A percentile compares a stretch with the other conserved stretches of the same genome.
Conservation (phyloP, 2,329 filamentous ascomycete species). For the Plectosphaerella cucumerina region DNA sequence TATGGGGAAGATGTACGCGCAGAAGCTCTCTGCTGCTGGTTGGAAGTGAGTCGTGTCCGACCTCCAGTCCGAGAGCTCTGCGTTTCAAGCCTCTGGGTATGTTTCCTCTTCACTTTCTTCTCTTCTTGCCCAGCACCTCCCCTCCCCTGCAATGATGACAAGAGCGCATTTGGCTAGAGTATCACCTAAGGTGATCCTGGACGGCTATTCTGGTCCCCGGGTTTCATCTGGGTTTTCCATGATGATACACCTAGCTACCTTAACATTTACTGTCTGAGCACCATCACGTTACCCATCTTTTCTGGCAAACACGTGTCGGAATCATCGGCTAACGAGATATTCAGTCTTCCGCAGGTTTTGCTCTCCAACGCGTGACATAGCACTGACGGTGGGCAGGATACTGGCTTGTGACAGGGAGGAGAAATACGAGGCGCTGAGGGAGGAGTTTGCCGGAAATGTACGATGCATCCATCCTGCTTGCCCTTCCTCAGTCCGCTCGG, state of each 20-base stretch:
- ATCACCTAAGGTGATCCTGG: constrained; percentile 63
- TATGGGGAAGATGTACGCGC: constrained; percentile 98
- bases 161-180: constrained; percentile 99
- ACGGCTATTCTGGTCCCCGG: constrained; percentile 72
- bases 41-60: constrained; percentile 69
- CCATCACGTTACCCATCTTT: constrained; percentile 13
- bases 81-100: constrained; percentile 27
- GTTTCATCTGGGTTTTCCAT: constrained; percentile 68
- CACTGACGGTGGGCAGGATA: constrained; percentile 54
- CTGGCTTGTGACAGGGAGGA: constrained; percentile 92
- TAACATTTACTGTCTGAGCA: constrained; percentile 76
- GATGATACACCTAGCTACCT: constrained; percentile 99
- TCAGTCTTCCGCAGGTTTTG: neutral
- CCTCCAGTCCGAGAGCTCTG: constrained; percentile 7
- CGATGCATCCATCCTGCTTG: constrained; percentile 21
- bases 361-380: neutral
- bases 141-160: constrained; percentile 76
- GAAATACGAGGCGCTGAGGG: constrained; percentile 73
- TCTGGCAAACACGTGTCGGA: neutral
- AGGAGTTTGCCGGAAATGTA: constrained; percentile 88
- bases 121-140: constrained; percentile 1
- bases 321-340: neutral
- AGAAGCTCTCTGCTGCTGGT: constrained; percentile 80
- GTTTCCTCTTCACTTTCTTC: constrained; percentile 16
- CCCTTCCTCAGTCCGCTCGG: constrained; percentile 2